Evolutionary conservation across 1,284 basidiomycete genomes (phyloP).

Genomic region (Melampsora larici-populina): DNA sequence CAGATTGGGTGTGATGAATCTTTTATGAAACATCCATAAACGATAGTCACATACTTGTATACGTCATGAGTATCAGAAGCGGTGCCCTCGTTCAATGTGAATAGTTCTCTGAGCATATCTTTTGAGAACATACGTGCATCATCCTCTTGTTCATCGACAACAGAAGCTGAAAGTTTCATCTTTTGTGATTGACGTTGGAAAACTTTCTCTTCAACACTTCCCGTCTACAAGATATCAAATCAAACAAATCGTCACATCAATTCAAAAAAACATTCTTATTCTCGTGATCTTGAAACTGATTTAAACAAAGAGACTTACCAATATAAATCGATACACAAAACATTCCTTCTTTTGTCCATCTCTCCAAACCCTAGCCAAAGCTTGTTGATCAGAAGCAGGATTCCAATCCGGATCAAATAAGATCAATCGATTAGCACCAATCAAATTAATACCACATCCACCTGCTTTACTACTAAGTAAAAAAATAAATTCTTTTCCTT

Average conservation of each 20-base stretch:
- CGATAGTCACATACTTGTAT: slow-evolving; percentile 23
- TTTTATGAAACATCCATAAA: not conserved
- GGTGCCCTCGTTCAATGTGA: slow-evolving; percentile 76
- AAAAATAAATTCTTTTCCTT: slow-evolving; percentile 92
- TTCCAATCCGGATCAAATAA: slow-evolving; percentile 99
- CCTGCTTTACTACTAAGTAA: slow-evolving; percentile 94
- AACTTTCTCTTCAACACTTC: slow-evolving; percentile 93
- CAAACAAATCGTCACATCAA: slow-evolving; percentile 57
- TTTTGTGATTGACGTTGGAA: slow-evolving; percentile 67
- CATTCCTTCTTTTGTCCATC: slow-evolving; percentile 91
- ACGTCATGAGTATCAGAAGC: slow-evolving; percentile 58
- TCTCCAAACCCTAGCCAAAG: slow-evolving; percentile 96
- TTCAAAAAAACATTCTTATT: not conserved
- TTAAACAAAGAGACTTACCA: slow-evolving; percentile 1
- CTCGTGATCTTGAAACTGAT: not conserved
- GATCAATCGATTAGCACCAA: slow-evolving; percentile 92
- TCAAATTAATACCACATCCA: slow-evolving; percentile 96
- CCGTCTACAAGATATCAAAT: slow-evolving; percentile 75
- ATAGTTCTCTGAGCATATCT: slow-evolving; percentile 83
- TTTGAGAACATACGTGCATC: slow-evolving; percentile 91
- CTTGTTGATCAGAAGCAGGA: slow-evolving; percentile 96
- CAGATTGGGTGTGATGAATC: too few relatives aligned
- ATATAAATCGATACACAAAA: slow-evolving; percentile 32
- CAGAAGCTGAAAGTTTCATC: slow-evolving; percentile 91
- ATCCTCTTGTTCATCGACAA: slow-evolving; percentile 95